Evolutionary conservation across 2,329 filamentous ascomycete genomes (phyloP), one percentile per base, ranked within the genome.

Genomic region (Domatiomyces catenatus): DNA sequence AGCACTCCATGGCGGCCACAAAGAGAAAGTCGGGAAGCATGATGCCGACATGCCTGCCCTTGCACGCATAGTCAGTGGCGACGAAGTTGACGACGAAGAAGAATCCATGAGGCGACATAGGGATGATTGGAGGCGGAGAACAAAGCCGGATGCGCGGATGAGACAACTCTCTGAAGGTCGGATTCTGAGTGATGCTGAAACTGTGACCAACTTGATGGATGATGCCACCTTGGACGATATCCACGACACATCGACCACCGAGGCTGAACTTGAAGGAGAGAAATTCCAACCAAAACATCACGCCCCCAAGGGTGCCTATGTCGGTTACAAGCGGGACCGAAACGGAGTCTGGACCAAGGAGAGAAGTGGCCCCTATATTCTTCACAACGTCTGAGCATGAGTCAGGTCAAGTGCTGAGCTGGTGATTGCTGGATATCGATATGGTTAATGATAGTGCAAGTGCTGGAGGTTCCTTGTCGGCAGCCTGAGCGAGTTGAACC

Each of bases 81-180:
- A 59, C 45, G 58, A 57, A 42, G 51, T 49, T 15, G 58, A 59
- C 42, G 54, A 57, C 32, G 49, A 50, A 28, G 58, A 59, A 46
- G 49, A 54, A 20, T 54, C 46, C 42, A 49, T 58, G 48, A 46
- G 42, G 20, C 47, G 45, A 42, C 47, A 32, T 32, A 24, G 54
- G 5, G 46, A 54, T 10, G 54, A 58, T 20, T 59, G 56, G 56
- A 49, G 46, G 47, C 46, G 50, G 26, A 48, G 47, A 15, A 51
- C 50, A 46, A 10, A 49, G 20, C 47, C 51, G 2, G 49, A 46
- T n/a, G 18, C 46, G 22, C 36, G 50, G 7, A 46, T 52, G 50
- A n/a, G 48, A 26, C 47, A 57, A 18, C 44, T 57, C 43, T 42
- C 53, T n/a, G 55, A 57, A 48, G 51, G 55, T 15, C 48, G 48